These are phyloP conservation scores for Naganishia randhawae DNA, from an alignment of 768 basidiomycete species.

Conservation along the genomic window DNA sequence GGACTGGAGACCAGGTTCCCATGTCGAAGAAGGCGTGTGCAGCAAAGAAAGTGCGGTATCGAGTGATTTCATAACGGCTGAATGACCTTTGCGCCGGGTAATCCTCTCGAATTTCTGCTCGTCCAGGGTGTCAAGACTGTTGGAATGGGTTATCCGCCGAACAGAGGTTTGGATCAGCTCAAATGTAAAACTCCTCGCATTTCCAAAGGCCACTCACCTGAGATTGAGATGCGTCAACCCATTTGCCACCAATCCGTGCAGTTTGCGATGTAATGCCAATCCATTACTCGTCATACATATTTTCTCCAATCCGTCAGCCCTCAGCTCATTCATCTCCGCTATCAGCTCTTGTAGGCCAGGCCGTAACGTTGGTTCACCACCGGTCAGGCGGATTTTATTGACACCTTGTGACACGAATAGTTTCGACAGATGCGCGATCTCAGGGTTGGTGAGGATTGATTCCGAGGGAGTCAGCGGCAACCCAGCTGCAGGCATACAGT, in stretches of 20 bases:
- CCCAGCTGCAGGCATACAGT: constrained; percentile 84
- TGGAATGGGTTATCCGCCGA: neutral
- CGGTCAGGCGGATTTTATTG: constrained; percentile 80
- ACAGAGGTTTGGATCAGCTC: neutral
- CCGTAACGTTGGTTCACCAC: constrained; percentile 80
- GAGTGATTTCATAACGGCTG: constrained; percentile 67
- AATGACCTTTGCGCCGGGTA: constrained; percentile 66
- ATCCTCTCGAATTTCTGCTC: constrained; percentile 84
- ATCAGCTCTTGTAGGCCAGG: constrained; percentile 70
- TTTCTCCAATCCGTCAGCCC: constrained; percentile 61
- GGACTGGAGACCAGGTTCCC: constrained; percentile 55
- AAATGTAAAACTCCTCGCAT: neutral
- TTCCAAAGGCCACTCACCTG: constrained; percentile 51
- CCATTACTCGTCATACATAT: constrained; percentile 87
- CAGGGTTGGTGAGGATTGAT: constrained; percentile 69
- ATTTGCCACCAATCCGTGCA: constrained; percentile 64
- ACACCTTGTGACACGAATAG: constrained; percentile 79
- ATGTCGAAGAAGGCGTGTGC: neutral
- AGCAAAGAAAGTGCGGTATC: constrained; percentile 58
- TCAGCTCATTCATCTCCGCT: constrained; percentile 61
- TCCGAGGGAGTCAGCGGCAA: constrained; percentile 67
- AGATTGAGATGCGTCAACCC: constrained; percentile 72
- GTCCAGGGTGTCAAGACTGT: constrained; percentile 76
- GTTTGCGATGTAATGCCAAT: constrained; percentile 62
- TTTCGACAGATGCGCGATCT: constrained; percentile 67